Conservation (phyloP, 176 grass and related monocot species). For the Puya raimondii region DNA sequence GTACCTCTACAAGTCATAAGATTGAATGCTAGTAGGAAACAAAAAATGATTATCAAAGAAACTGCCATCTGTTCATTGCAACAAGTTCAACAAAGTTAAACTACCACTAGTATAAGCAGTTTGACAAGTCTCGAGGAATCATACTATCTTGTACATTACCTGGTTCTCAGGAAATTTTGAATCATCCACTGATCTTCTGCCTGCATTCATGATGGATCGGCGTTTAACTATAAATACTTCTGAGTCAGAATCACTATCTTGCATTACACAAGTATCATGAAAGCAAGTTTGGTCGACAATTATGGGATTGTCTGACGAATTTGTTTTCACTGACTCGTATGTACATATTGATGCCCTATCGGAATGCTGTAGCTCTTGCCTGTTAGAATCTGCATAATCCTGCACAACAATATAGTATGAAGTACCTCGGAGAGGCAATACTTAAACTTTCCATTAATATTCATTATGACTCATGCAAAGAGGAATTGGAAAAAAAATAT, state of each 20-base stretch:
- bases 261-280: constrained; percentile 30
- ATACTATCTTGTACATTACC: constrained; percentile 21
- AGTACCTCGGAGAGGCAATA: neutral
- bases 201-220: constrained; percentile 29
- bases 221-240: constrained; percentile 87
- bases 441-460: neutral
- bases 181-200: constrained; percentile 28
- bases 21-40: too few relatives aligned
- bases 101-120: too few relatives aligned
- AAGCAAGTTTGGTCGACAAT: constrained; percentile 26
- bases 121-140: too few relatives aligned
- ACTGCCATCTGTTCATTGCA: too few relatives aligned
- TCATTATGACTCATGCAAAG: neutral
- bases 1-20: too few relatives aligned
- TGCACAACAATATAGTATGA: neutral
- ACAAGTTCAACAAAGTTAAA: too few relatives aligned
- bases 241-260: constrained; percentile 69
- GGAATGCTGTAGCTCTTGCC: neutral
- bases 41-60: too few relatives aligned
- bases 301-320: constrained; percentile 16
- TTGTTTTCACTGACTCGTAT: constrained; percentile 15
- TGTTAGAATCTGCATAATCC: constrained; percentile 1
- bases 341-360: constrained; percentile 9
- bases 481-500: neutral
- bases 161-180: constrained; percentile 42